Percentiles rank a stretch among this genome's conserved stretches.
These are phyloP conservation scores for Amanita rimosa DNA, from an alignment of 768 basidiomycete genomes.

Conservation along the genomic window DNA sequence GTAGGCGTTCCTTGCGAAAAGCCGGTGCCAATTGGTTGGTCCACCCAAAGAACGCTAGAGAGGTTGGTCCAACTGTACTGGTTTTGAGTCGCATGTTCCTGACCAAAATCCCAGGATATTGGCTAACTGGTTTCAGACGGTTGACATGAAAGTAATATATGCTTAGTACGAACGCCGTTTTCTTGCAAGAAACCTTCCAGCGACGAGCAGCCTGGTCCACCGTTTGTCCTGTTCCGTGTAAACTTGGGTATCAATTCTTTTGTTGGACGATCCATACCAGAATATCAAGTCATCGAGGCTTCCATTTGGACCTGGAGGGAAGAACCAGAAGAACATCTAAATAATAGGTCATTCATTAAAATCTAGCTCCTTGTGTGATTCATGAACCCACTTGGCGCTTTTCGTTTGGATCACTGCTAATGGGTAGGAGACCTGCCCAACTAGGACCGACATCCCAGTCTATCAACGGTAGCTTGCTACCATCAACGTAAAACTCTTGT, in stretches of 20 bases:
- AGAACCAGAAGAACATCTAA: slow-evolving; percentile 79
- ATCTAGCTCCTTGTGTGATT: neutral
- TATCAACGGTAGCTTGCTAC: slow-evolving; percentile 52
- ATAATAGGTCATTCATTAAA: neutral
- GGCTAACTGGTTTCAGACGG: slow-evolving; percentile 29
- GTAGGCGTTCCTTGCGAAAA: slow-evolving; percentile 63
- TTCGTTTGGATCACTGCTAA: slow-evolving; percentile 47
- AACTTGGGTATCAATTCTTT: neutral
- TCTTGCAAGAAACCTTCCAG: slow-evolving; percentile 67
- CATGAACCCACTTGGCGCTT: slow-evolving; percentile 48
- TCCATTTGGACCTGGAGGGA: slow-evolving; percentile 66
- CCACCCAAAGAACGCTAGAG: slow-evolving; percentile 65
- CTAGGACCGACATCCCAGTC: slow-evolving; percentile 67
- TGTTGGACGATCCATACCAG: slow-evolving; percentile 31
- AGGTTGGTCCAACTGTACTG: slow-evolving; percentile 73
- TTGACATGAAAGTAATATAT: neutral
- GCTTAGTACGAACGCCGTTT: slow-evolving; percentile 43
- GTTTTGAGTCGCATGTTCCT: slow-evolving; percentile 52
- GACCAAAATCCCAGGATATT: slow-evolving; percentile 52
- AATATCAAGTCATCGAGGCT: slow-evolving; percentile 66
- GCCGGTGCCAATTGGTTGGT: slow-evolving; percentile 74
- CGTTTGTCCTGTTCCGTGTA: slow-evolving; percentile 46
- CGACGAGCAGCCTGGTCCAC: slow-evolving; percentile 73
- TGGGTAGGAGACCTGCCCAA: slow-evolving; percentile 67
- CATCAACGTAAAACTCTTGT: slow-evolving; percentile 62